These are phyloP conservation scores for Colletotrichum sp. DNA, from an alignment of 2,329 filamentous ascomycete species.

Conservation along the genomic window DNA sequence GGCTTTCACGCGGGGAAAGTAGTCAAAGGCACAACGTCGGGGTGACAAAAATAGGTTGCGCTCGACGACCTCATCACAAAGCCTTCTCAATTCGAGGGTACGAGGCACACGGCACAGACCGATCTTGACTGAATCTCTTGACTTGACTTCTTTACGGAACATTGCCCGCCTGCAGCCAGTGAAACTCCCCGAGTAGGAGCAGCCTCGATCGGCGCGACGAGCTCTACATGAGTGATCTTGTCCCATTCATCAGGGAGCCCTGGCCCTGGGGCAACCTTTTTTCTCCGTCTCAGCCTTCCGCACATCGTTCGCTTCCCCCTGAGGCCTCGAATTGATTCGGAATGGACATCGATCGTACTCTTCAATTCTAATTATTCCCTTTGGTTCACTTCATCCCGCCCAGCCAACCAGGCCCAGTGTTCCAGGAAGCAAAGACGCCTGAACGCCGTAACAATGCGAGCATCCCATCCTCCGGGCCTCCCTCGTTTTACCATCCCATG, in stretches of 20 bases:
- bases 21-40: background rate
- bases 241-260: background rate
- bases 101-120: background rate
- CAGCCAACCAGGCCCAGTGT: conserved; percentile 22
- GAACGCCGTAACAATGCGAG: conserved; percentile 23
- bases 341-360: conserved; percentile 10
- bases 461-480: conserved; percentile 7
- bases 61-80: background rate
- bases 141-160: background rate
- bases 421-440: conserved; percentile 23
- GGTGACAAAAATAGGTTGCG: background rate
- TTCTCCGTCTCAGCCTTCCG: background rate
- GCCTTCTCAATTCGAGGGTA: background rate
- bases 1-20: background rate
- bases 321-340: background rate
- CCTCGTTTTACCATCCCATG: background rate
- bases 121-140: background rate
- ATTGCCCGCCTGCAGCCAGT: background rate
- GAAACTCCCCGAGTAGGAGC: background rate
- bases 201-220: background rate
- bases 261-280: background rate
- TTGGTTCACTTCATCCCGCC: conserved; percentile 19
- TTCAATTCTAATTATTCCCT: conserved; percentile 21
- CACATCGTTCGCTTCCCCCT: background rate
- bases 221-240: background rate